Evolutionary conservation across 2,329 filamentous ascomycete species (phyloP), one percentile per base, ranked within the genome.

Genomic region (Calonectria hawksworthii): DNA sequence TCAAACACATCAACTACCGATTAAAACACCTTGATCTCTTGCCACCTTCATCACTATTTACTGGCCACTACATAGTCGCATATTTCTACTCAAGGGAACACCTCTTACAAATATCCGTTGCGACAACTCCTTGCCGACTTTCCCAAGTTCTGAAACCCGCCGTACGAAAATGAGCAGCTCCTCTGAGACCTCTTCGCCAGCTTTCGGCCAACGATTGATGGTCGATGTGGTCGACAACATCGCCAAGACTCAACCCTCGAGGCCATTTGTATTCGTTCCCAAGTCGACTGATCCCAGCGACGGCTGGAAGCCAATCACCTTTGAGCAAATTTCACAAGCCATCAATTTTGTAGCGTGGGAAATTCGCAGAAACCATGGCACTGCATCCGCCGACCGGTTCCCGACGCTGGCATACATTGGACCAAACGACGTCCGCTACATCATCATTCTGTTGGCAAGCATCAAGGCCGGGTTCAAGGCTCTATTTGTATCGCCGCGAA

Each of bases 261-360:
- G 21, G 13, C 61, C 61, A 6, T 65, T 65, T 13, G 41, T 65
- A 23, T 50, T 50, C 26, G 30, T 34, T 10, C 41, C 41, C 18
- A 65, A 23, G 61, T 65, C 61, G 3, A 47, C 21, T 10, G 34
- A 32, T 41, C 41, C 41, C 7, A 34, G 38, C 18, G 41, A 65
- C 11, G 41, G 61, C 38, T 65, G 41, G 61, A 65, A 65, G 61
- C 61, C 61, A 30, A 50, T 65, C 26, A 65, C 41, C 3, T 65
- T 65, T 65, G 28, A 38, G 11, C 14, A 65, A 50, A n/a, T 65
- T 34, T 34, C 61, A 4, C 21, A 65, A 6, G 41, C 41, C n/a
- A 44, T 65, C 41, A 65, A 50, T 21, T 65, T 50, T 21, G 21
- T 65, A 10, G 61, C 41, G 5, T 65, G 41, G 61, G 18, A 65